Evolutionary conservation across 495 filamentous ascomycete species (phyloP).

Genomic region (Usnea hakonensis): DNA sequence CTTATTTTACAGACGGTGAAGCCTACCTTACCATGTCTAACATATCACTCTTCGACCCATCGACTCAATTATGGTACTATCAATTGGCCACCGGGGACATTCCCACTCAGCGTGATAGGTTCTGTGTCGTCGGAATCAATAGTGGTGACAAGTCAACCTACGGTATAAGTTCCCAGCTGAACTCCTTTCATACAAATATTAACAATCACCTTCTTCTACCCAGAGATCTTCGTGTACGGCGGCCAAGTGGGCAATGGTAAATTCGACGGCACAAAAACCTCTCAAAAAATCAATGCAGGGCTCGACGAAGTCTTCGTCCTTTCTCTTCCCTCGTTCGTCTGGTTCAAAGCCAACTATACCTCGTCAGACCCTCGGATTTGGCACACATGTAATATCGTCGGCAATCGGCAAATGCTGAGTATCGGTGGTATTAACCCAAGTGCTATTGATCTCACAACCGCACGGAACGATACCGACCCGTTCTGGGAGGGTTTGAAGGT

Average conservation of each 20-base stretch:
- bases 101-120: background rate
- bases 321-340: slow-evolving; percentile 37
- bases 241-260: background rate
- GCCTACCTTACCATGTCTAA: background rate
- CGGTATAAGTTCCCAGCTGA: background rate
- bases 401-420: slow-evolving; percentile 15
- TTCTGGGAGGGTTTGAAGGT: slow-evolving; percentile 7
- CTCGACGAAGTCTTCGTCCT: slow-evolving; percentile 30
- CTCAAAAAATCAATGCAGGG: background rate
- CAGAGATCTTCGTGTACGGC: background rate
- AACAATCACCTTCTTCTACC: background rate
- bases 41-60: slow-evolving; percentile 4
- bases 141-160: background rate
- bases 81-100: background rate
- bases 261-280: background rate
- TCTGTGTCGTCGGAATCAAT: slow-evolving; percentile 1
- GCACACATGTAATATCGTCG: slow-evolving; percentile 18
- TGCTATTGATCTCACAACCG: background rate
- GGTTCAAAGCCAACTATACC: slow-evolving; percentile 26
- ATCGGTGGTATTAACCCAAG: slow-evolving; percentile 12
- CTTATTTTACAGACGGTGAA: background rate
- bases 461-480: background rate
- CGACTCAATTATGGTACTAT: background rate
- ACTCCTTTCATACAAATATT: too few relatives aligned
- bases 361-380: background rate